Conservation (phyloP, 768 basidiomycete species). For the Boletus sensibilis region DNA sequence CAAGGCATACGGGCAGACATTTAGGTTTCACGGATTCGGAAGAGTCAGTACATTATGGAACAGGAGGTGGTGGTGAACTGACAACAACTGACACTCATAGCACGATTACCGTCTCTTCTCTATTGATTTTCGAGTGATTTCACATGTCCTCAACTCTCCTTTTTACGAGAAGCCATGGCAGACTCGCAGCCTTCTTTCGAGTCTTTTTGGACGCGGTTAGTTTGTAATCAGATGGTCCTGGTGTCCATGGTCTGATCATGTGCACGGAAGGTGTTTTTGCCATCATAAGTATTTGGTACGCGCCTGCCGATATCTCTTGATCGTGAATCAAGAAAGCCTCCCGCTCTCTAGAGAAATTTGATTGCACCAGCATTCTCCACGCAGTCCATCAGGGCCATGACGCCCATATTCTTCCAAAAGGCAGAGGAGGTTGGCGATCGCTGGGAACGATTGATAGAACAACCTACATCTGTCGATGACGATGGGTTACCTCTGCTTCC, state of each 20-base stretch:
- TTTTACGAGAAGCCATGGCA: too few relatives aligned
- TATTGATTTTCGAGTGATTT: too few relatives aligned
- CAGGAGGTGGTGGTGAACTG: neutral
- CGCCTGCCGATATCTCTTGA: neutral
- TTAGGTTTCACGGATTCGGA: neutral
- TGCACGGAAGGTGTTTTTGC: neutral
- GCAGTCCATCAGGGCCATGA: neutral
- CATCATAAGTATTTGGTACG: neutral
- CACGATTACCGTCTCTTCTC: neutral
- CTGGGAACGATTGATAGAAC: neutral
- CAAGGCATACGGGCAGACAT: neutral
- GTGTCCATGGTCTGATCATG: neutral
- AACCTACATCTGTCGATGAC: neutral
- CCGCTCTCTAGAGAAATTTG: neutral
- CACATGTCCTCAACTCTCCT: too few relatives aligned
- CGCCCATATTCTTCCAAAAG: neutral
- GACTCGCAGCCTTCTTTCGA: too few relatives aligned
- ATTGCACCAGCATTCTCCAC: neutral
- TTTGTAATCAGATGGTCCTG: too few relatives aligned
- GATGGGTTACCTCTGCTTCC: neutral
- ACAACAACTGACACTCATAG: neutral
- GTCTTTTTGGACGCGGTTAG: too few relatives aligned
- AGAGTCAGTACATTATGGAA: neutral
- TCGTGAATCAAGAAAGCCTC: neutral
- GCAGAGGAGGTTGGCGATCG: neutral